Conservation (phyloP, 2,329 filamentous ascomycete species). For the Peltaster fructicola region DNA sequence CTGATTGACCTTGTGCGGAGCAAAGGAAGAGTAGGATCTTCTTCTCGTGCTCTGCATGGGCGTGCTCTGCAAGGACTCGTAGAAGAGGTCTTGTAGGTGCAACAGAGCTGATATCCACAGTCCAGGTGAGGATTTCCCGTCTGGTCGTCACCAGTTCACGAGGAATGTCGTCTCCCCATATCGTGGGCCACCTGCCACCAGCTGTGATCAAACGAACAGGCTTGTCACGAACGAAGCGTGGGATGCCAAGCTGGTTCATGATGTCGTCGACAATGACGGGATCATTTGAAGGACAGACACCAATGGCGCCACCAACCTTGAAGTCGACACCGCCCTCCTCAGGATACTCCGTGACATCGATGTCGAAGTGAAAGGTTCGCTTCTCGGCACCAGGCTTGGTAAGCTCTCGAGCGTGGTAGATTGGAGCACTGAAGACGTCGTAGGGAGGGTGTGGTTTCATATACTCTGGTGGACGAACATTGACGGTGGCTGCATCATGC, state of each 20-base stretch:
- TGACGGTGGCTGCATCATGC: constrained; percentile 23
- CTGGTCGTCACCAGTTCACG: constrained; percentile 80
- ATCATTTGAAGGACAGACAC: constrained; percentile 78
- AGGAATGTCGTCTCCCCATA: constrained; percentile 82
- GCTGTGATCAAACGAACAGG: constrained; percentile 62
- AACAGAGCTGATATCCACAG: constrained; percentile 80
- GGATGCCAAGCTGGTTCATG: constrained; percentile 64
- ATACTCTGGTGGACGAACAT: constrained; percentile 61
- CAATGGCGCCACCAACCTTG: constrained; percentile 90
- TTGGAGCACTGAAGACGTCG: constrained; percentile 74
- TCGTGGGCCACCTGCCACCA: constrained; percentile 82
- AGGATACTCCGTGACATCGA: constrained; percentile 91
- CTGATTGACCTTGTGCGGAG: constrained; percentile 75
- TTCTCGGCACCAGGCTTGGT: constrained; percentile 84
- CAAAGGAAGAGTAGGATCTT: constrained; percentile 76
- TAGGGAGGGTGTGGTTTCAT: constrained; percentile 92
- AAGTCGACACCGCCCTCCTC: constrained; percentile 74
- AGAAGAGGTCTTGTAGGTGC: constrained; percentile 78
- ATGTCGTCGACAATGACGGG: constrained; percentile 61
- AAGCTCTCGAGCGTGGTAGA: constrained; percentile 70
- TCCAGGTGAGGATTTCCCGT: constrained; percentile 88
- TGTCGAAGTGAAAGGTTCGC: constrained; percentile 90
- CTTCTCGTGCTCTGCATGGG: constrained; percentile 63
- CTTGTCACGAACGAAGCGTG: constrained; percentile 68
- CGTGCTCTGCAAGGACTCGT: constrained; percentile 70